These are phyloP conservation scores for Umbelopsis vinacea DNA, from an alignment of 192 early-diverging fungal genomes.

Conservation along the genomic window DNA sequence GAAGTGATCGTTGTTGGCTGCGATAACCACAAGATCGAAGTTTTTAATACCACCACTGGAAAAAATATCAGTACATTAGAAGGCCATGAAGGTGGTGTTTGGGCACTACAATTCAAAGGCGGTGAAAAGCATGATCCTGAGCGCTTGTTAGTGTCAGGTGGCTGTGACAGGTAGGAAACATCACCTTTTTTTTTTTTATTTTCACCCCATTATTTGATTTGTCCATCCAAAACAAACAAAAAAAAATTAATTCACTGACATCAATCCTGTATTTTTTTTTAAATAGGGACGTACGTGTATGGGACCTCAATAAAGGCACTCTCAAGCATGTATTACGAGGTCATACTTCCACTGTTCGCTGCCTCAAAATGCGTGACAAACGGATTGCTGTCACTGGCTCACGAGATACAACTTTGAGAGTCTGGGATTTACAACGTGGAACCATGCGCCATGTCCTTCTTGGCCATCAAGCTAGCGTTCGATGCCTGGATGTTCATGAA, in stretches of 20 bases:
- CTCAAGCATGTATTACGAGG: conserved; percentile 92
- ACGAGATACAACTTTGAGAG: conserved; percentile 88
- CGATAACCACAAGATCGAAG: conserved; percentile 92
- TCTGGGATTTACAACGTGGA: conserved; percentile 82
- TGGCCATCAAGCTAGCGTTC: conserved; percentile 89
- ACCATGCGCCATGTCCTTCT: conserved; percentile 75
- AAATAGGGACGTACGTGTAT: conserved; percentile 86
- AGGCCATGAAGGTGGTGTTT: conserved; percentile 95
- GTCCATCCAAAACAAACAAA: not conserved
- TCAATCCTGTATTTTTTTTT: not conserved
- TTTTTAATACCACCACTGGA: conserved; percentile 86
- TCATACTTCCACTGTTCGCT: conserved; percentile 97
- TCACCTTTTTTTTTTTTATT: not conserved
- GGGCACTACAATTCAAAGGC: conserved; percentile 84
- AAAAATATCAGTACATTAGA: conserved; percentile 68
- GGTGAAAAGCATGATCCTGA: conserved; percentile 46
- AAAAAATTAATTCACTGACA: not conserved
- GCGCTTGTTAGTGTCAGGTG: conserved; percentile 89
- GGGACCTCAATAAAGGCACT: conserved; percentile 87
- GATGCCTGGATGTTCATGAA: conserved; percentile 87
- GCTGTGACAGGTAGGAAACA: conserved; percentile 82
- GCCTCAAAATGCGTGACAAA: conserved; percentile 79
- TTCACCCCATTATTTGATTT: not conserved
- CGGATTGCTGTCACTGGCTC: conserved; percentile 89
- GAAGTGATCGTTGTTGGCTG: conserved; percentile 93